Base-by-base conservation (phyloP, 306 rosid genomes). In the Castanopsis chinensis region DNA sequence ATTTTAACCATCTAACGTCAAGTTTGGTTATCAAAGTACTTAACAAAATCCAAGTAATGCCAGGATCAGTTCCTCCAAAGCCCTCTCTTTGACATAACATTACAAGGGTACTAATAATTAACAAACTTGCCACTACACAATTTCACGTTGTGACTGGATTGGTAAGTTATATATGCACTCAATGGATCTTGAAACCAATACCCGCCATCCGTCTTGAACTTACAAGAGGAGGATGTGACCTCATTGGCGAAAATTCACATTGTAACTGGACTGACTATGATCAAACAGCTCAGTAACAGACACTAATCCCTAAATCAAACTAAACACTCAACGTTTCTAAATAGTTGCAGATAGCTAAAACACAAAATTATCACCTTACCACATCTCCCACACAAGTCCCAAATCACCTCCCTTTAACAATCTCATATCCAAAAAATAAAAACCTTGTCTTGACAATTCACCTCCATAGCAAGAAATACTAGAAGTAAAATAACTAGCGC, bases 11-110 rank as follows among this genome's bases (percentile, higher is more conserved):
- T 41, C 43, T 5, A 49, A 20, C 5, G 55, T 71, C 6, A 55
- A 30, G 5, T 17, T 15, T 17, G 12, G 19, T 20, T 35, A 59
- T 15, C 45, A 67, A 30, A 18, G 25, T 20, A 53, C 55, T 49
- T 49, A 18, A 35, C 17, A 55, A 53, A 71, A 58, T 71, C 61
- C 71, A 43, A 43, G 12, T n/a, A 32, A 35, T 68, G 72, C 7
- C 72, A 18, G 2, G 45, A 35, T 8, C 51, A 33, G 49, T 67
- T 67, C 53, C 20, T 18, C 72, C 72, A 68, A 33, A 37, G 52
- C 72, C 53, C 72, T 8, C 72, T 68, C 37, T 68, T n/a, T 68
- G 52, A 68, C 52, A 68, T 49, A 68, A 68, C 72, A 68, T 68
- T 35, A n/a, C 4, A 19, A 49, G 52, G 52, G 52, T 19, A 68